These are phyloP conservation scores for Cladosporium colombiae DNA, from an alignment of 2,329 filamentous ascomycete genomes.

Conservation along the genomic window DNA sequence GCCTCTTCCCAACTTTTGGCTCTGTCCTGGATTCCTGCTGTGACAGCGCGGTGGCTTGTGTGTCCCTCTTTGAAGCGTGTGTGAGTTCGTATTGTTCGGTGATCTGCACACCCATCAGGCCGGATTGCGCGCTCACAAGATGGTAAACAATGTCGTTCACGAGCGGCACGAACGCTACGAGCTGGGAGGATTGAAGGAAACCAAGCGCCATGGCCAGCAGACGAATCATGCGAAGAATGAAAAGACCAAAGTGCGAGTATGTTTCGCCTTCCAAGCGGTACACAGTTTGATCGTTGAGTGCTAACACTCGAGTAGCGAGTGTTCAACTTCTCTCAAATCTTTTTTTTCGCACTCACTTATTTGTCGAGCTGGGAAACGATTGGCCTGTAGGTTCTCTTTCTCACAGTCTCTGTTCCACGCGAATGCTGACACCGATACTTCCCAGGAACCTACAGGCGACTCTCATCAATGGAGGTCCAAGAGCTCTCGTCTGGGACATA, in stretches of 20 bases:
- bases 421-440: neutral
- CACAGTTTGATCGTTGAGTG: neutral
- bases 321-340: constrained; percentile 31
- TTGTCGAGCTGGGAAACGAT: constrained; percentile 33
- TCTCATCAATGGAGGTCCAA: constrained; percentile 31
- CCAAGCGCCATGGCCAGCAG: neutral
- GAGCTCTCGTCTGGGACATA: constrained; percentile 30
- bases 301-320: constrained; percentile 21
- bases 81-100: no score
- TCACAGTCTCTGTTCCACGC: neutral
- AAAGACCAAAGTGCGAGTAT: neutral
- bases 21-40: no score
- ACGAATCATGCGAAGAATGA: neutral
- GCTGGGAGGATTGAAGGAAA: neutral
- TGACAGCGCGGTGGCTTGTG: no score
- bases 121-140: neutral
- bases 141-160: neutral
- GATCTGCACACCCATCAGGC: no score
- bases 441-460: constrained; percentile 26
- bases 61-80: no score
- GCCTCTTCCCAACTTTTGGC: no score
- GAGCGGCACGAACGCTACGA: neutral
- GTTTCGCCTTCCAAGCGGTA: neutral
- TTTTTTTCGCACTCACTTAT: constrained; percentile 29
- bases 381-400: constrained; percentile 15